Conservation (phyloP, 2,329 filamentous ascomycete species). For the Aureobasidium sp. region DNA sequence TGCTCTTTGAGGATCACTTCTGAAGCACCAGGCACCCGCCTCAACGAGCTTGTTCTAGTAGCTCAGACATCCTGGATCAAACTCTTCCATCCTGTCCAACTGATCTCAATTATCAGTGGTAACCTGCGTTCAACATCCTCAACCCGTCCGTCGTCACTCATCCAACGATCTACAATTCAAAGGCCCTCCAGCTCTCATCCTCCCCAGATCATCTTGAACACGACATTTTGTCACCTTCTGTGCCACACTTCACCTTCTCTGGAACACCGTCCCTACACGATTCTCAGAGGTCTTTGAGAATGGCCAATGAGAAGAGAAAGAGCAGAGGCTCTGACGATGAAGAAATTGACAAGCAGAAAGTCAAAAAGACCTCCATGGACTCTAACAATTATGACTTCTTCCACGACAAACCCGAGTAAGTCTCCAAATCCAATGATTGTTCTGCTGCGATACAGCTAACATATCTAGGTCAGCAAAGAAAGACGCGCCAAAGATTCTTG, state of each 20-base stretch:
- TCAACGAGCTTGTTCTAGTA: neutral
- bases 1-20: neutral
- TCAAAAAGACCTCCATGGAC: neutral
- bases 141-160: too few relatives aligned
- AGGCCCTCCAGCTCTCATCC: too few relatives aligned
- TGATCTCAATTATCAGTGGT: neutral
- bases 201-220: too few relatives aligned
- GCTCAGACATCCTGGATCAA: neutral
- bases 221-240: neutral
- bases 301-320: neutral
- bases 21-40: neutral
- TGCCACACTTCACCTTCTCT: neutral
- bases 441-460: neutral
- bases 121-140: neutral
- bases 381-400: neutral
- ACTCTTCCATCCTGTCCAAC: neutral
- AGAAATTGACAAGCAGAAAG: neutral
- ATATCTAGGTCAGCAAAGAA: neutral
- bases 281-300: neutral
- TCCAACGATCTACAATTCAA: neutral
- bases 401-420: slow-evolving; percentile 1
- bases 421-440: neutral
- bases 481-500: neutral
- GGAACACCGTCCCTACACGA: neutral
- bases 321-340: neutral